Evolutionary conservation across 805 yeast species (phyloP).

Genomic region (Wickerhamiella occidentalis): DNA sequence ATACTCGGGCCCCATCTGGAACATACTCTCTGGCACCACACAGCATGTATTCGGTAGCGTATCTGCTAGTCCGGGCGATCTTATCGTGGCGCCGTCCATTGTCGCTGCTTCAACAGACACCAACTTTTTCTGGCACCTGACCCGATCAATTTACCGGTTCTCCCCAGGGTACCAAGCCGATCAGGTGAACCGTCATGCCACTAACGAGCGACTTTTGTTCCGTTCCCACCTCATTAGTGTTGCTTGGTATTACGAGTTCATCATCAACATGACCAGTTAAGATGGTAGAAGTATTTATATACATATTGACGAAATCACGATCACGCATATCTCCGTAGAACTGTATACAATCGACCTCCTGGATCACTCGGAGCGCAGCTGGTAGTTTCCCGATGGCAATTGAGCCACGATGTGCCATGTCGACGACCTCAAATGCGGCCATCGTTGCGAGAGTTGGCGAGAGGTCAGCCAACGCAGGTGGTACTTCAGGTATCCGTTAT

Average conservation of each 20-base stretch:
- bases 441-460: too few species aligned
- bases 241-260: slow-evolving; percentile 26
- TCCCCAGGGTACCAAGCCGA: slow-evolving; percentile 36
- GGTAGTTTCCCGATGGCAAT: too few species aligned
- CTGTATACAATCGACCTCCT: too few species aligned
- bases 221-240: slow-evolving; percentile 38
- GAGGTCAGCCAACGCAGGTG: too few species aligned
- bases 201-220: slow-evolving; percentile 44
- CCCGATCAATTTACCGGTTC: slow-evolving; percentile 49
- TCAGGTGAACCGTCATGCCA: slow-evolving; percentile 39
- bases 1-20: slow-evolving; percentile 35
- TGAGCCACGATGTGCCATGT: too few species aligned
- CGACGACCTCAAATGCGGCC: too few species aligned
- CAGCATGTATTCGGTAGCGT: slow-evolving; percentile 49
- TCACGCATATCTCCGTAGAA: too few species aligned
- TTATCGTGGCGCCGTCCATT: slow-evolving; percentile 44
- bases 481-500: too few species aligned
- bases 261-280: slow-evolving; percentile 18
- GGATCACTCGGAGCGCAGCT: too few species aligned
- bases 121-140: slow-evolving; percentile 48
- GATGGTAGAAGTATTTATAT: background rate
- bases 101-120: slow-evolving; percentile 68
- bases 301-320: too few species aligned
- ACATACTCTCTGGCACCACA: slow-evolving; percentile 47
- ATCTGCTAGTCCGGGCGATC: slow-evolving; percentile 25